Percentiles rank a stretch among this genome's conserved stretches.
These are phyloP conservation scores for Ostreobium quekettii DNA, from an alignment of 139 green algal species.

Conservation along the genomic window DNA sequence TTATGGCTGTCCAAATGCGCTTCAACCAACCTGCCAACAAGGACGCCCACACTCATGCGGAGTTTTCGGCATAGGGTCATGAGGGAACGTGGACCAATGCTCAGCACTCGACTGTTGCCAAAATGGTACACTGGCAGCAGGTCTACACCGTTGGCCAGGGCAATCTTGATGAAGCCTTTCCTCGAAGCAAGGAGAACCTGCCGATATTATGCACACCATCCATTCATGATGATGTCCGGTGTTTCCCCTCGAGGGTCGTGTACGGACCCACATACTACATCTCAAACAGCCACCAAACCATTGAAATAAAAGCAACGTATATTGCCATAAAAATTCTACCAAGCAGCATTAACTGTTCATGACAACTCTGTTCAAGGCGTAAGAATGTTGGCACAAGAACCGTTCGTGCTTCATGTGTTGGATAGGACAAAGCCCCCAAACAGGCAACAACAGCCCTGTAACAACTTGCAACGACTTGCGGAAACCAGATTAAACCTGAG, in stretches of 20 bases:
- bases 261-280: background rate
- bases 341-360: no score
- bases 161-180: conserved; percentile 12
- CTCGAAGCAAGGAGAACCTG: background rate
- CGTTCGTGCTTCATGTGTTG: no score
- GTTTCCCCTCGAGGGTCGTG: background rate
- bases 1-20: no score
- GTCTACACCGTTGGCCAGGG: conserved; percentile 10
- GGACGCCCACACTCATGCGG: conserved; percentile 6
- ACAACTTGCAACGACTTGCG: no score
- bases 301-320: no score
- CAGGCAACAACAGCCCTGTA: no score
- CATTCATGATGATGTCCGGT: background rate
- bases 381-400: no score
- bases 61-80: conserved; percentile 14
- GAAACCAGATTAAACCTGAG: no score
- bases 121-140: conserved; percentile 16
- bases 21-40: conserved; percentile 8
- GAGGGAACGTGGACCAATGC: conserved; percentile 13
- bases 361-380: no score
- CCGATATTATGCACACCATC: background rate
- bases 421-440: no score
- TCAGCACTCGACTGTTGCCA: conserved; percentile 13
- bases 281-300: no score
- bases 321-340: no score